phyloP scores from a whole-genome alignment of 75 land plant genomes.

The Cupressus sempervirens region DNA sequence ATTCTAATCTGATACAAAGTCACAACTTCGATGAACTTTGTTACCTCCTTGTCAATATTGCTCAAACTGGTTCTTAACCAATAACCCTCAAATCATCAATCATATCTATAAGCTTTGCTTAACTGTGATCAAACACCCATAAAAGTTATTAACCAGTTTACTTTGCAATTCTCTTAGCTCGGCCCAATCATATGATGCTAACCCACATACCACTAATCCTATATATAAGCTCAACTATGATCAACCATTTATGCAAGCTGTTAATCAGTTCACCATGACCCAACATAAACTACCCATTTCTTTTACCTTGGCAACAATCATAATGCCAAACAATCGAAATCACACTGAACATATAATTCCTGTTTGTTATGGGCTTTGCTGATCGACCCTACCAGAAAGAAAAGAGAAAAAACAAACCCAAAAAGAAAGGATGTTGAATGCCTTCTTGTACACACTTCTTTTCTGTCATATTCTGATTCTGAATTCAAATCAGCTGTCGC shows the following conservation, averaged over 20 bases:
- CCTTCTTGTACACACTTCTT: neutral
- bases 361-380: neutral
- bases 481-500: neutral
- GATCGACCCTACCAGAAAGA: constrained; percentile 2
- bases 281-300: neutral
- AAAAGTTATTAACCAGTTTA: neutral
- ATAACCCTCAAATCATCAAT: neutral
- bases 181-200: neutral
- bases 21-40: neutral
- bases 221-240: neutral
- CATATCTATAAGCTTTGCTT: neutral
- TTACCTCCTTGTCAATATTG: neutral
- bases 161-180: neutral
- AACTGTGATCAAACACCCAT: neutral
- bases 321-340: neutral
- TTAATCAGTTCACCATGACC: neutral
- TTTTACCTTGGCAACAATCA: neutral
- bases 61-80: neutral
- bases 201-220: neutral
- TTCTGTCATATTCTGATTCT: neutral
- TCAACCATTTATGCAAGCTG: neutral
- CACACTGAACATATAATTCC: neutral
- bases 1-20: neutral
- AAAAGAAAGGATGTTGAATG: neutral
- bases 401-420: neutral